These are phyloP conservation scores for Emericellopsis cladophorae DNA, from an alignment of 2,329 filamentous ascomycete genomes.

Conservation along the genomic window DNA sequence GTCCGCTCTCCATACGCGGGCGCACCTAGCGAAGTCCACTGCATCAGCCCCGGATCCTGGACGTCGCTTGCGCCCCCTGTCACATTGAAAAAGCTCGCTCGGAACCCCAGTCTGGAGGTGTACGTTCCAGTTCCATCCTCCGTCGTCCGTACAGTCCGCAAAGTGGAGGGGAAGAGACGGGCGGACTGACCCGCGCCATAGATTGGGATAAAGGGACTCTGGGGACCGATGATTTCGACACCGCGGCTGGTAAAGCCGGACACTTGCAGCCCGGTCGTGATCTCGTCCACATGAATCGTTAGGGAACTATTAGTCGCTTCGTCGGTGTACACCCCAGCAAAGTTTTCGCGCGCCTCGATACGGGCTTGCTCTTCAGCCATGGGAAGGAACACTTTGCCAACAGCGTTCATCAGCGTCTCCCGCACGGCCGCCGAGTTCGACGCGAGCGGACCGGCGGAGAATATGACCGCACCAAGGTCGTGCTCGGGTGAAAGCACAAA, in stretches of 20 bases:
- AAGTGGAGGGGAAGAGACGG: conserved; percentile 1
- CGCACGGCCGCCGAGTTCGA: conserved; percentile 1
- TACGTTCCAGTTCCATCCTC: background rate
- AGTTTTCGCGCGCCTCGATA: background rate
- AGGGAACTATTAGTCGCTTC: conserved; percentile 1
- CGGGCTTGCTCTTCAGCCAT: background rate
- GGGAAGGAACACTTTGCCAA: conserved; percentile 1
- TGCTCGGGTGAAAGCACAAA: conserved; percentile 27
- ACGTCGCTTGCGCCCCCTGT: background rate
- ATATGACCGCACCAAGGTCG: conserved; percentile 18
- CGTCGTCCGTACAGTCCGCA: background rate
- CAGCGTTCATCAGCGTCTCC: conserved; percentile 1
- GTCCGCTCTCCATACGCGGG: background rate
- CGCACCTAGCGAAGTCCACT: conserved; percentile 1
- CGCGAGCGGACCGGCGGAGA: conserved; percentile 10
- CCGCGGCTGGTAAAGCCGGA: background rate
- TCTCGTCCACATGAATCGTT: background rate
- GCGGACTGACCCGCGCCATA: conserved; percentile 2
- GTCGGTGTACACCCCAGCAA: conserved; percentile 1
- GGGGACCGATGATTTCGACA: background rate
- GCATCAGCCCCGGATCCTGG: conserved; percentile 2
- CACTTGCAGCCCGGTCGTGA: background rate
- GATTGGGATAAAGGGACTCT: conserved; percentile 1
- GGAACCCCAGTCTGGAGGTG: conserved; percentile 1
- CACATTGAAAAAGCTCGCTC: conserved; percentile 2